Evolutionary conservation across 2,329 filamentous ascomycete species (phyloP).

Genomic region (Ophiocordyceps camponoti-rufipedis): DNA sequence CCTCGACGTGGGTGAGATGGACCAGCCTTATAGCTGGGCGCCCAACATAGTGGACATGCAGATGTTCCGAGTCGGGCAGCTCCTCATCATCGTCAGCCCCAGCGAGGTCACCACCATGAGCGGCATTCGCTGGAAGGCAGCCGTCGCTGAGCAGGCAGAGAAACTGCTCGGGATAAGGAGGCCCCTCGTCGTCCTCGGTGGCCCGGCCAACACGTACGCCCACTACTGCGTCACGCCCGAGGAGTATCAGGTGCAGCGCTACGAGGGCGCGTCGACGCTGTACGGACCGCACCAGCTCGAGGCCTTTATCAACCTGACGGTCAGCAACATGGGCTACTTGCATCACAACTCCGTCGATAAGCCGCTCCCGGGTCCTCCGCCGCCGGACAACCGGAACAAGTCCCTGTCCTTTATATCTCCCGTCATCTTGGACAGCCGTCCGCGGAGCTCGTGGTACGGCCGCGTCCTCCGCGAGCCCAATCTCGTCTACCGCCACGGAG

Average conservation of each 20-base stretch:
- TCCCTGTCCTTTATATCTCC: constrained; percentile 64
- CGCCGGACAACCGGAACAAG: constrained; percentile 58
- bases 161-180: constrained; percentile 22
- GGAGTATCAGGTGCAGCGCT: constrained; percentile 71
- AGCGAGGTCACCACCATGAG: constrained; percentile 90
- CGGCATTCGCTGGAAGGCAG: constrained; percentile 67
- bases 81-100: constrained; percentile 68
- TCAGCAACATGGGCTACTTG: constrained; percentile 26
- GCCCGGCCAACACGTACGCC: constrained; percentile 78
- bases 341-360: no score
- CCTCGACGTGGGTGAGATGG: constrained; percentile 68
- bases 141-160: constrained; percentile 34
- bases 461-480: constrained; percentile 37
- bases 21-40: constrained; percentile 65
- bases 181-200: constrained; percentile 65
- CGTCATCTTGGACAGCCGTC: constrained; percentile 58
- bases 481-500: constrained; percentile 38
- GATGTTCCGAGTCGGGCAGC: constrained; percentile 62
- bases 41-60: constrained; percentile 88
- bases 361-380: constrained; percentile 16
- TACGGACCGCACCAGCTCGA: constrained; percentile 68
- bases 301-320: constrained; percentile 73
- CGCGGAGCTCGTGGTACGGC: constrained; percentile 51
- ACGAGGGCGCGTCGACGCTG: constrained; percentile 87
- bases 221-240: constrained; percentile 67